Conservation (phyloP, 164 flowering plant species). For the Magnolia sinica region DNA sequence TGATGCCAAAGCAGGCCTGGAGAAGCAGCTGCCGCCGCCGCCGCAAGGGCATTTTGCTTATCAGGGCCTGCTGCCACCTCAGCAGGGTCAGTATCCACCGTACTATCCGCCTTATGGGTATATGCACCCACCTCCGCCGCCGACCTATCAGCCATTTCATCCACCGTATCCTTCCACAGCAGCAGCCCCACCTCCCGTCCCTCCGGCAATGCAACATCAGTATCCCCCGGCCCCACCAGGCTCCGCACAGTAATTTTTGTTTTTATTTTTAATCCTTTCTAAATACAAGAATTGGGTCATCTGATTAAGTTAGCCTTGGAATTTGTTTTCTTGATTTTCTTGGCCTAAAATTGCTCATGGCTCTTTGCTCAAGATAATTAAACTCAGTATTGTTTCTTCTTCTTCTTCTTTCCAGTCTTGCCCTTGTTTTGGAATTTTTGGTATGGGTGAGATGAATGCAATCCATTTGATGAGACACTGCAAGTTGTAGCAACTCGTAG, state of each 20-base stretch:
- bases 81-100: slow-evolving; percentile 46
- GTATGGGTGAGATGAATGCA: no score
- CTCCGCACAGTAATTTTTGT: background rate
- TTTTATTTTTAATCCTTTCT: no score
- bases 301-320: no score
- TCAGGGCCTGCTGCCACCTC: slow-evolving; percentile 45
- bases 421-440: no score
- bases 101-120: slow-evolving; percentile 49
- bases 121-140: slow-evolving; percentile 32
- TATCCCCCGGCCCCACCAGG: slow-evolving; percentile 20
- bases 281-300: no score
- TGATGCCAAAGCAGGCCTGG: slow-evolving; percentile 44
- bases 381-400: no score
- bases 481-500: no score
- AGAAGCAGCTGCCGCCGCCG: slow-evolving; percentile 35
- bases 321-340: no score
- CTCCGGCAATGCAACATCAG: slow-evolving; percentile 26
- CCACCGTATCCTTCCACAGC: slow-evolving; percentile 24
- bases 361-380: no score
- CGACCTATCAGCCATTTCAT: slow-evolving; percentile 30
- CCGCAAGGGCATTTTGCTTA: slow-evolving; percentile 31
- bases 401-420: no score
- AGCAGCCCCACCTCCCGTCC: slow-evolving; percentile 19
- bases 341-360: no score
- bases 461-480: no score